These are phyloP conservation scores for Otatea glauca DNA, from an alignment of 176 grass and related monocot genomes.

Conservation along the genomic window DNA sequence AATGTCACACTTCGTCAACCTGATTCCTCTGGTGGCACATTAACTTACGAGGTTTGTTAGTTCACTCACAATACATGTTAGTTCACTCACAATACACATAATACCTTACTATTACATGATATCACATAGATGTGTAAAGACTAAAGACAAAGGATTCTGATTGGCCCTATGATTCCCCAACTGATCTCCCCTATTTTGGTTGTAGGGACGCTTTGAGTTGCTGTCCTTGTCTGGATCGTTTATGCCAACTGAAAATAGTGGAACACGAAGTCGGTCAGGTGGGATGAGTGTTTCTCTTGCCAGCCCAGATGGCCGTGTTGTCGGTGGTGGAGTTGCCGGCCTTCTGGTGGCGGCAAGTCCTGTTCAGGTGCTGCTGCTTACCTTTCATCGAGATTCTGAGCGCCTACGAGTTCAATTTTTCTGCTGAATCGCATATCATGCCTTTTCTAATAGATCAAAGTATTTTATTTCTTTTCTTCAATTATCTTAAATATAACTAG, in stretches of 20 bases:
- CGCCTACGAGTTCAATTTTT: background rate
- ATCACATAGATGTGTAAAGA: background rate
- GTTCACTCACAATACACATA: background rate
- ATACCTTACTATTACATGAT: background rate
- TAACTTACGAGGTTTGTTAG: slow-evolving; percentile 86
- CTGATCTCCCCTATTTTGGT: slow-evolving; percentile 16
- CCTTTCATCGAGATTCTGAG: background rate
- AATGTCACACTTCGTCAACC: slow-evolving; percentile 89
- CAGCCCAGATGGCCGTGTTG: slow-evolving; percentile 82
- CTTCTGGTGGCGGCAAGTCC: slow-evolving; percentile 86
- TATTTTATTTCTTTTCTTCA: background rate
- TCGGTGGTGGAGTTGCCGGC: slow-evolving; percentile 82
- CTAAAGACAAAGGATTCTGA: background rate
- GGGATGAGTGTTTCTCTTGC: slow-evolving; percentile 95
- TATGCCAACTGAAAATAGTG: slow-evolving; percentile 80
- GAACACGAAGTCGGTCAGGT: slow-evolving; percentile 76
- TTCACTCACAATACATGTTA: background rate
- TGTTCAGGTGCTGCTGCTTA: slow-evolving; percentile 62
- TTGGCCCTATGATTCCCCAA: background rate
- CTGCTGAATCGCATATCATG: background rate
- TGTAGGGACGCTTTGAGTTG: slow-evolving; percentile 89
- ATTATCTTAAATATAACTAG: background rate
- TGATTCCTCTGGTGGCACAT: slow-evolving; percentile 91
- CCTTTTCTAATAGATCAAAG: background rate
- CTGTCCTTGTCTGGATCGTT: slow-evolving; percentile 94